Evolutionary conservation across 1,284 basidiomycete genomes (phyloP).

Genomic region (Moesziomyces sp.): DNA sequence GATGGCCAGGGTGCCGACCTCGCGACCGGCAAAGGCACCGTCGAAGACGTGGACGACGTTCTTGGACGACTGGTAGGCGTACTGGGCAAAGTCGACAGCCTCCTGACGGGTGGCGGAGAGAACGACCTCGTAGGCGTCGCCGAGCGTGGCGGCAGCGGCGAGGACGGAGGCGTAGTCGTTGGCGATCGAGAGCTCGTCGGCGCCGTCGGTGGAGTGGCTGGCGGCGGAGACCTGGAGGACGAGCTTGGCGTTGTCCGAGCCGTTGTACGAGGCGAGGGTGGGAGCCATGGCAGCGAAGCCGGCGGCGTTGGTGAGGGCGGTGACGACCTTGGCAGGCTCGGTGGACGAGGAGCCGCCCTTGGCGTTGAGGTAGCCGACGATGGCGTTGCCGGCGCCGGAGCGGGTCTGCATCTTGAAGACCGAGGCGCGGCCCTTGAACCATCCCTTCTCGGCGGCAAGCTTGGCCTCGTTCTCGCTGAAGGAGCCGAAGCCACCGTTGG

Average conservation of each 20-base stretch:
- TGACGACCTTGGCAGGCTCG: conserved; percentile 50
- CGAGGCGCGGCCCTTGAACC: conserved; percentile 49
- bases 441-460: conserved; percentile 37
- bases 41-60: conserved; percentile 66
- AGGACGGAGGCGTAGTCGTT: conserved; percentile 66
- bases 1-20: conserved; percentile 56
- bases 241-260: conserved; percentile 52
- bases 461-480: conserved; percentile 59
- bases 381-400: conserved; percentile 74
- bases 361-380: conserved; percentile 62
- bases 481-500: conserved; percentile 61
- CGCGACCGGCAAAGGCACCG: conserved; percentile 61
- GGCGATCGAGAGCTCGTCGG: conserved; percentile 49
- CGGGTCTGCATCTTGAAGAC: conserved; percentile 67
- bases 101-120: conserved; percentile 62
- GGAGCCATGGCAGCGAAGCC: conserved; percentile 65
- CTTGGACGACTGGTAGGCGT: conserved; percentile 55
- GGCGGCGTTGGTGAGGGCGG: conserved; percentile 63
- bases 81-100: conserved; percentile 62
- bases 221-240: conserved; percentile 66
- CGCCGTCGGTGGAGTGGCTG: conserved; percentile 51
- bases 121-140: conserved; percentile 59
- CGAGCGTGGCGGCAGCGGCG: conserved; percentile 57
- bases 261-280: conserved; percentile 52
- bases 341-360: conserved; percentile 46